Percentiles rank a stretch among this genome's conserved stretches.
These are phyloP conservation scores for Pleomassaria siparia DNA, from an alignment of 2,329 filamentous ascomycete species.

Conservation along the genomic window DNA sequence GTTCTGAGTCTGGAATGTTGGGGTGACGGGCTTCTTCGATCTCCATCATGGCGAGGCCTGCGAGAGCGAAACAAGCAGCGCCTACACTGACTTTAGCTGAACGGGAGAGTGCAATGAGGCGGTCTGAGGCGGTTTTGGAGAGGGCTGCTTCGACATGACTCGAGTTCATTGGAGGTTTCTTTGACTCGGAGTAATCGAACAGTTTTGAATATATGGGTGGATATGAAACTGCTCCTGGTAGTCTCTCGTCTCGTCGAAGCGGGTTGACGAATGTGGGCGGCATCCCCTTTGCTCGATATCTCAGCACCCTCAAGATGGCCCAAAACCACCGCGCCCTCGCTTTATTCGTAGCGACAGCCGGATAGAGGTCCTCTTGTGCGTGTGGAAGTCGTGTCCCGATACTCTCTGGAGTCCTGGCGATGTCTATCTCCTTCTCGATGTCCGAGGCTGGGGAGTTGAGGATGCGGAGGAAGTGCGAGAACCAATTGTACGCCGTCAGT, in stretches of 20 bases:
- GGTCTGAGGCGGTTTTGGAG: slow-evolving; percentile 33
- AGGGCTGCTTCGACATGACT: slow-evolving; percentile 35
- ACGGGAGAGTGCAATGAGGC: slow-evolving; percentile 44
- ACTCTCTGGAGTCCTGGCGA: slow-evolving; percentile 6
- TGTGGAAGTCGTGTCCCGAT: slow-evolving; percentile 40
- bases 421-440: slow-evolving; percentile 23
- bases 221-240: slow-evolving; percentile 20
- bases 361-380: slow-evolving; percentile 52
- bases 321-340: slow-evolving; percentile 52
- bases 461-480: slow-evolving; percentile 43
- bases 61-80: slow-evolving; percentile 50
- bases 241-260: slow-evolving; percentile 28
- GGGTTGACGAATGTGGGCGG: slow-evolving; percentile 48
- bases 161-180: slow-evolving; percentile 42
- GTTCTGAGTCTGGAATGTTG: slow-evolving; percentile 24
- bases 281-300: slow-evolving; percentile 45
- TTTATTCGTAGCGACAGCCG: slow-evolving; percentile 37
- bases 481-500: slow-evolving; percentile 46
- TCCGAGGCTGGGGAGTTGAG: slow-evolving; percentile 32
- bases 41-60: slow-evolving; percentile 51
- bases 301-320: slow-evolving; percentile 47
- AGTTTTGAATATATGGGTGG: slow-evolving; percentile 36
- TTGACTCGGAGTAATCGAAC: slow-evolving; percentile 41
- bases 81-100: slow-evolving; percentile 44
- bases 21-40: slow-evolving; percentile 42